Conservation (phyloP, 2,329 filamentous ascomycete genomes). For the Aspergillus costaricaensis region DNA sequence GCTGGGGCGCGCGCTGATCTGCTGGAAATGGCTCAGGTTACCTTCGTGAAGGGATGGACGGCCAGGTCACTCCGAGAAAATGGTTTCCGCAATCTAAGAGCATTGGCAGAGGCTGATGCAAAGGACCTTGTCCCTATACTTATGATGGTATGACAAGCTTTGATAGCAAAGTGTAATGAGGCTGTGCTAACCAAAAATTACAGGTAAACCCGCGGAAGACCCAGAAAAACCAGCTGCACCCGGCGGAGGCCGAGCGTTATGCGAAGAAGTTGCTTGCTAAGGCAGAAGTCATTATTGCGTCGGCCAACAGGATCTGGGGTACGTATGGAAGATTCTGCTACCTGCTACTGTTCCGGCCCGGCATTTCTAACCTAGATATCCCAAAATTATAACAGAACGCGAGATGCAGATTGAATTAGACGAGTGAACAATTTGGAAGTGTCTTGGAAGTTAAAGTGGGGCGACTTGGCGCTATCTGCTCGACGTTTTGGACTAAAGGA, state of each 20-base stretch:
- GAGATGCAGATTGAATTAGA: conserved; percentile 41
- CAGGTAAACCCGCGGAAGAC: conserved; percentile 68
- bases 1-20: conserved; percentile 72
- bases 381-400: conserved; percentile 29
- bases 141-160: conserved; percentile 58
- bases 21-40: conserved; percentile 69
- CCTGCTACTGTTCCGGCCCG: neutral
- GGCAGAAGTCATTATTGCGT: conserved; percentile 67
- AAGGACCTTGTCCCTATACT: conserved; percentile 70
- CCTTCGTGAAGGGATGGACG: conserved; percentile 75
- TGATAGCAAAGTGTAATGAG: neutral
- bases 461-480: neutral
- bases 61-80: conserved; percentile 75
- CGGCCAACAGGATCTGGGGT: conserved; percentile 70
- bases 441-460: neutral
- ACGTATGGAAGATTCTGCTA: conserved; percentile 14
- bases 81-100: conserved; percentile 68
- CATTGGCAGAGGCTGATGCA: conserved; percentile 68
- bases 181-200: neutral
- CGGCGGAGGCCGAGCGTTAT: conserved; percentile 61
- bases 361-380: conserved; percentile 10
- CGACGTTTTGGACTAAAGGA: neutral
- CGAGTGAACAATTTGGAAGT: conserved; percentile 23
- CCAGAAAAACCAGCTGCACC: conserved; percentile 53
- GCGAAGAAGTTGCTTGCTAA: conserved; percentile 66